Evolutionary conservation across 78 protist genomes (phyloP).

Genomic region (Dictyostelium intermedium): DNA sequence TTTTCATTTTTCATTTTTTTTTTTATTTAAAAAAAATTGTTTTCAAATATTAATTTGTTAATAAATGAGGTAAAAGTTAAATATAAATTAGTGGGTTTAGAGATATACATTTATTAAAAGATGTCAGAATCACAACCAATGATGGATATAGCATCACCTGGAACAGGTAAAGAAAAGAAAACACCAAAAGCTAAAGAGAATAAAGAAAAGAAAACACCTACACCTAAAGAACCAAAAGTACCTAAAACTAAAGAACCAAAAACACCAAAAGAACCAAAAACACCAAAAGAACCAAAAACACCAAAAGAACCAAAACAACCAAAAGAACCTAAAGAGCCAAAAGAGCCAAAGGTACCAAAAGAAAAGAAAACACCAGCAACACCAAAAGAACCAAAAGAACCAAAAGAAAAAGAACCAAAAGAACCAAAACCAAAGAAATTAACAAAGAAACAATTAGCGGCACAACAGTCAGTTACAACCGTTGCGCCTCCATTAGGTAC

Average conservation of each 20-base stretch:
- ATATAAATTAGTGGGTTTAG: not conserved
- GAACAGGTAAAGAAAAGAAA: slow-evolving; percentile 7
- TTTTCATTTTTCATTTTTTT: not conserved
- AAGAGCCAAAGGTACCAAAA: slow-evolving; percentile 4
- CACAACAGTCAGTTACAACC: not conserved
- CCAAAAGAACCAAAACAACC: slow-evolving; percentile 1
- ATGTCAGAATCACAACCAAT: slow-evolving; percentile 12
- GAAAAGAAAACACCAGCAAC: slow-evolving; percentile 4
- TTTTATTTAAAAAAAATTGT: not conserved
- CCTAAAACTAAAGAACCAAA: not conserved
- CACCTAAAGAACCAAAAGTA: slow-evolving; percentile 15
- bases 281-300: not conserved
- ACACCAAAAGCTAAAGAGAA: slow-evolving; percentile 16
- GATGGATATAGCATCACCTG: slow-evolving; percentile 3
- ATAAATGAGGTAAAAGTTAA: not conserved
- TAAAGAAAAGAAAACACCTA: not conserved
- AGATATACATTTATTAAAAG: not conserved
- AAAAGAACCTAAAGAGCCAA: not conserved
- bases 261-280: not conserved
- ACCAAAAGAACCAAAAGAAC: not conserved
- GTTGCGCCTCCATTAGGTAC: not conserved
- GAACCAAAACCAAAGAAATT: not conserved
- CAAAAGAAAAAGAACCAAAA: not conserved
- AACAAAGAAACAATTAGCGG: not conserved
- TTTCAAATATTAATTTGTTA: not conserved